A percentile compares a stretch with the other conserved stretches of the same genome.
Evolutionary conservation across 768 basidiomycete genomes (phyloP).

Genomic region (Serendipita sp.): DNA sequence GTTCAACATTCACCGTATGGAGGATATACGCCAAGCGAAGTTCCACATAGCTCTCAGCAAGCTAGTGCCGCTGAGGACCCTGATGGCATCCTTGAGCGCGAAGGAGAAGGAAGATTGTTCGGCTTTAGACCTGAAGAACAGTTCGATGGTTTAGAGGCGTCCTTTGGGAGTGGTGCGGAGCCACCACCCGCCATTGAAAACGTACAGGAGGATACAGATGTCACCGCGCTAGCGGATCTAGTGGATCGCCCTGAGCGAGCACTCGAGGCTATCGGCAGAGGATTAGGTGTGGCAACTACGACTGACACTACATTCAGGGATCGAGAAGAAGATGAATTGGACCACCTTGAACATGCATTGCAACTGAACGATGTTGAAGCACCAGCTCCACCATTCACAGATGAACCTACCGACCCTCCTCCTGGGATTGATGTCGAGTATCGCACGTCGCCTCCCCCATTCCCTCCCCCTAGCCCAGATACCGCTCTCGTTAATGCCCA

Average conservation of each 20-base stretch:
- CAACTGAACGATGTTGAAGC: slow-evolving; percentile 30
- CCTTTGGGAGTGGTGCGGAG: slow-evolving; percentile 43
- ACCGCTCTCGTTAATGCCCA: slow-evolving; percentile 17
- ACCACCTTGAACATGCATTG: not conserved
- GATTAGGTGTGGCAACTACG: slow-evolving; percentile 33
- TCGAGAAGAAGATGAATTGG: slow-evolving; percentile 7
- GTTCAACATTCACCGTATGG: slow-evolving; percentile 13
- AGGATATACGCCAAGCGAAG: not conserved
- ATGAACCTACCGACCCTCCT: slow-evolving; percentile 78
- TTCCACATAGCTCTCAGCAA: not conserved
- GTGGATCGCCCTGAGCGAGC: slow-evolving; percentile 32
- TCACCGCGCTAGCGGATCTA: slow-evolving; percentile 48
- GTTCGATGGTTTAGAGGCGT: slow-evolving; percentile 67
- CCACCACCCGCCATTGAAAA: slow-evolving; percentile 68
- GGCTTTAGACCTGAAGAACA: slow-evolving; percentile 57
- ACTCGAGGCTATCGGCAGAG: slow-evolving; percentile 42
- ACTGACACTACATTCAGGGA: slow-evolving; percentile 18
- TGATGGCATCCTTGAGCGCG: slow-evolving; percentile 6
- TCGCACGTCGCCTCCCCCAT: slow-evolving; percentile 7
- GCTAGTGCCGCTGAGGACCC: not conserved
- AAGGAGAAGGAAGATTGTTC: slow-evolving; percentile 62
- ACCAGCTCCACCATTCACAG: slow-evolving; percentile 67
- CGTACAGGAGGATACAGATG: slow-evolving; percentile 52
- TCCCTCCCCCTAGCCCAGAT: not conserved
- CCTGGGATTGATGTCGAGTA: slow-evolving; percentile 61